These are phyloP conservation scores for Plasmopara viticola DNA, from an alignment of 352 stramenopile species.

Conservation along the genomic window DNA sequence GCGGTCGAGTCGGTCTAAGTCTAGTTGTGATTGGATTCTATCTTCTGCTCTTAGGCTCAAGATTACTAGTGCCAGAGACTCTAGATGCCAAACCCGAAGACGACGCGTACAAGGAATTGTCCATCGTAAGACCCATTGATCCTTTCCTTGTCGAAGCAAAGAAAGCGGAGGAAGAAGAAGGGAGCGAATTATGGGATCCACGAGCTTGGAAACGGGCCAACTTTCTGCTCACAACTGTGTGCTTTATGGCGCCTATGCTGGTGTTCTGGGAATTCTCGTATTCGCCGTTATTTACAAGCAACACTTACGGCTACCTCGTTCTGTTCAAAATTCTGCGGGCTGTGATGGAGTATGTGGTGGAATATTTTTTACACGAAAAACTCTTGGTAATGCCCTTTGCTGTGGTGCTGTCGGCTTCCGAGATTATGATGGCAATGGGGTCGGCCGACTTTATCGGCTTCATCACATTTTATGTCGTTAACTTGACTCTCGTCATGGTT, in stretches of 20 bases:
- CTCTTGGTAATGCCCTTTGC: constrained; percentile 88
- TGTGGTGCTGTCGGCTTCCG: constrained; percentile 85
- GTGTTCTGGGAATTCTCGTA: constrained; percentile 97
- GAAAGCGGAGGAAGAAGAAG: constrained; percentile 45
- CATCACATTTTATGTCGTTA: constrained; percentile 91
- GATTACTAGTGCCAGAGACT: constrained; percentile 81
- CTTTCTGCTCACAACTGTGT: constrained; percentile 82
- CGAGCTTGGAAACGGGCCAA: constrained; percentile 89
- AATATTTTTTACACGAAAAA: constrained; percentile 86
- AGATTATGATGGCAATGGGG: constrained; percentile 93
- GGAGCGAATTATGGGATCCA: constrained; percentile 76
- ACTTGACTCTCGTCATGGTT: constrained; percentile 88
- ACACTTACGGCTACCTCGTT: constrained; percentile 90
- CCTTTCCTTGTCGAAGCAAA: constrained; percentile 54
- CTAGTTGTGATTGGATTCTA: constrained; percentile 82
- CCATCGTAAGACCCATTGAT: constrained; percentile 25
- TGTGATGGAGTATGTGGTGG: constrained; percentile 75
- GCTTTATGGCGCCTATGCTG: constrained; percentile 83
- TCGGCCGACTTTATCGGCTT: constrained; percentile 94
- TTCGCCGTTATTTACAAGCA: constrained; percentile 85
- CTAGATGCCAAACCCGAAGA: constrained; percentile 71
- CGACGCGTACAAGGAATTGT: constrained; percentile 72
- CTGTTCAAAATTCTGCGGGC: constrained; percentile 88
- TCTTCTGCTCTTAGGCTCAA: constrained; percentile 51
- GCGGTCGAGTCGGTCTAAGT: constrained; percentile 77